Conservation (phyloP, 371 early-diverging fungal genomes). For the Chytridiales sp. region DNA sequence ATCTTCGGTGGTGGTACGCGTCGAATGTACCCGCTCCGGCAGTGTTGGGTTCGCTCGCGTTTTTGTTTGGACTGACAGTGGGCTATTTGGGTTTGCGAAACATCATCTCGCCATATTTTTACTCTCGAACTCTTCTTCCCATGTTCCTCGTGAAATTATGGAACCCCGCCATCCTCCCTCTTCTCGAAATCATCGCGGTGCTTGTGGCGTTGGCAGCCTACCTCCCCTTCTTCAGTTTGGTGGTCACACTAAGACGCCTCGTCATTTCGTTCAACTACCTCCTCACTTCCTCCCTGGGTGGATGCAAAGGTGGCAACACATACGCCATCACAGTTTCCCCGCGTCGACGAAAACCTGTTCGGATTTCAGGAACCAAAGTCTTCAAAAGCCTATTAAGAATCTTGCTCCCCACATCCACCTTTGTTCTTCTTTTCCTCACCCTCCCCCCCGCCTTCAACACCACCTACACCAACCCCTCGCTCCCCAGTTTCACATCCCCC, state of each 20-base stretch:
- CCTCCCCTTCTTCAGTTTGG: not conserved
- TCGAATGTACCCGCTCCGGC: not conserved
- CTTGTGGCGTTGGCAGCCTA: not conserved
- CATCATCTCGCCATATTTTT: conserved; percentile 1
- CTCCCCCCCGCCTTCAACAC: not conserved
- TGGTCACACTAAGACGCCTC: not conserved
- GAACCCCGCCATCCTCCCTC: not conserved
- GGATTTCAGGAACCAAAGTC: not conserved
- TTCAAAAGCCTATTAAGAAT: not conserved
- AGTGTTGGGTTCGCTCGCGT: not conserved
- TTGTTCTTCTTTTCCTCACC: not conserved
- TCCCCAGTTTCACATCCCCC: not conserved
- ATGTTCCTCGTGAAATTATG: not conserved
- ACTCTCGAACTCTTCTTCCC: conserved; percentile 2
- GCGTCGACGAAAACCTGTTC: not conserved
- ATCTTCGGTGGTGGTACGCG: not conserved
- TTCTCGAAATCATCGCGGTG: conserved; percentile 1
- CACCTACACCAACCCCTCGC: not conserved
- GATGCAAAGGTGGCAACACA: not conserved
- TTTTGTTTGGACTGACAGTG: not conserved
- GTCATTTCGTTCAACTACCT: not conserved
- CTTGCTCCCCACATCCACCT: not conserved
- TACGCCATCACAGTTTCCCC: not conserved
- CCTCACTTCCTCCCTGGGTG: not conserved
- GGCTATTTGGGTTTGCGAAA: not conserved